Percentiles rank a stretch among this genome's conserved stretches.
These are phyloP conservation scores for Colletotrichum chrysophilum DNA, from an alignment of 2,329 filamentous ascomycete genomes.

Conservation along the genomic window DNA sequence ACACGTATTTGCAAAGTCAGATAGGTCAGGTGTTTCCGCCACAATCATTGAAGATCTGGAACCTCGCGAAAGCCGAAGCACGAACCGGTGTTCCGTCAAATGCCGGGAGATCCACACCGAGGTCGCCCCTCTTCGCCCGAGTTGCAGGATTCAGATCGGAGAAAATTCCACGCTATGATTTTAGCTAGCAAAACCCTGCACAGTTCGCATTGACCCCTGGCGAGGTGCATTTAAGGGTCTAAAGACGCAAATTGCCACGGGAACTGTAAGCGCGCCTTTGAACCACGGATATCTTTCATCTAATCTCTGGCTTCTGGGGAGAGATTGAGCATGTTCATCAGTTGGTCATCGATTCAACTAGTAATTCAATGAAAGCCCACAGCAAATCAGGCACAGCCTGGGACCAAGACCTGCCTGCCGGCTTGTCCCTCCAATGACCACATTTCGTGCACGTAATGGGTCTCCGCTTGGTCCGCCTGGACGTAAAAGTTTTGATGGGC, in stretches of 20 bases:
- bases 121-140: background rate
- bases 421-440: background rate
- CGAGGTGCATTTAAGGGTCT: background rate
- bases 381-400: background rate
- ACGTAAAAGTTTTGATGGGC: background rate
- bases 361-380: background rate
- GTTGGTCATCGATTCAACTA: background rate
- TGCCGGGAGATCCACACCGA: background rate
- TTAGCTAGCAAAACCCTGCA: background rate
- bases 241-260: background rate
- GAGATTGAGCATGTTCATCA: background rate
- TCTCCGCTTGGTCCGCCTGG: constrained; percentile 1
- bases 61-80: background rate
- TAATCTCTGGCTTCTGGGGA: background rate
- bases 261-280: background rate
- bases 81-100: background rate
- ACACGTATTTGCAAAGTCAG: background rate
- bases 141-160: background rate
- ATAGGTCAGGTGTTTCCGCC: background rate
- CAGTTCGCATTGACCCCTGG: background rate
- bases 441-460: background rate
- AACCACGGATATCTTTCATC: background rate
- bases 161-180: background rate
- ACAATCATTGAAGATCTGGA: background rate
- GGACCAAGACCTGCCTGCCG: background rate